Evolutionary conservation across 495 filamentous ascomycete species (phyloP), one percentile per base, ranked within the genome.

Genomic region (Xylaria telfairii): DNA sequence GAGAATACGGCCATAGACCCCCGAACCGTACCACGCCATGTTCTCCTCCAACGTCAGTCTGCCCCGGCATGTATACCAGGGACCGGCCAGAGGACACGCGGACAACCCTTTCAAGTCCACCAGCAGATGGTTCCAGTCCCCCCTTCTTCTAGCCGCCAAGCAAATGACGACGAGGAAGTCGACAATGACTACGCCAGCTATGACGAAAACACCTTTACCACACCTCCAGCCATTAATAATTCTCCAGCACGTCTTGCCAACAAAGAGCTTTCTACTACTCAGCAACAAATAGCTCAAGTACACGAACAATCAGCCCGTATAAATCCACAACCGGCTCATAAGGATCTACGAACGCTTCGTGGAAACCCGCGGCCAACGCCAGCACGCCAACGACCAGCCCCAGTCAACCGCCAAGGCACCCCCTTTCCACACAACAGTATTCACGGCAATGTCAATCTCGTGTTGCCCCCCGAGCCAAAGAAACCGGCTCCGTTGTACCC

Each of bases 1-100:
- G 12, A 15, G 0, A 63, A 24, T 12, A 57, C 67, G 49, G 34
- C 39, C 24, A 62, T 78, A 8, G 70, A 76, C 19, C 76, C 76
- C 19, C 30, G 47, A 2, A 75, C 64, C 17, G 28, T 78, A 2
- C 64, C 71, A 39, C 51, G 28, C 10, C 41, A 53, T 19, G 64
- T 28, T 13, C 74, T 76, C 28, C 47, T 74, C 34, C 46, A 59
- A 15, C 30, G 47, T 4, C 47, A 65, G 51, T 54, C 67, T 44
- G 24, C 67, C 0, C 67, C 54, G n/a, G 39, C 60, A 1, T n/a
- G 13, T 2, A 15, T 32, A 17, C 1, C 7, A 34, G 24, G 13
- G 44, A n/a, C 34, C 4, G 37, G 4, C 26, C 0, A 28, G 34
- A 1, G 30, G 10, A 4, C 44, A 30, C 6, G 4, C 10, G 32